Conservation (phyloP, 2,329 filamentous ascomycete species). For the Talaromyces verruculosus region DNA sequence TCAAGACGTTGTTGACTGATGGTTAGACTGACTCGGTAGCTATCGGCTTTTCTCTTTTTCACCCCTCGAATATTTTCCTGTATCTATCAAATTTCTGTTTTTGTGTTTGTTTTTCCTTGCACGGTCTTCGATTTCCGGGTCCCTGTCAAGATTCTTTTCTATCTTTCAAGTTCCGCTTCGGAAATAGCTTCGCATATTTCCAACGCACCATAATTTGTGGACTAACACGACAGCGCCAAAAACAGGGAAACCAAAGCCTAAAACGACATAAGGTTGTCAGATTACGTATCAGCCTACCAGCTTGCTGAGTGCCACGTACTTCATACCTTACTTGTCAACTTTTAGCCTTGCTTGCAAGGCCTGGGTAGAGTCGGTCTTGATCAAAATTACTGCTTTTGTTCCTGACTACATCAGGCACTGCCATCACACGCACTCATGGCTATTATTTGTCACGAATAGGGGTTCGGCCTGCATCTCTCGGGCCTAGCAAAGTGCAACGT, state of each 20-base stretch:
- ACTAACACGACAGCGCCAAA: neutral
- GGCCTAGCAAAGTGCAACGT: neutral
- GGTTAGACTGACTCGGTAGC: neutral
- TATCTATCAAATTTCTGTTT: neutral
- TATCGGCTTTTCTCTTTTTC: neutral
- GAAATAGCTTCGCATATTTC: conserved; percentile 21
- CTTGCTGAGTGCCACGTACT: neutral
- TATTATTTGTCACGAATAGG: neutral
- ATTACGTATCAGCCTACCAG: neutral
- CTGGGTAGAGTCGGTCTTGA: neutral
- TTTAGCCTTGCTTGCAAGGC: neutral
- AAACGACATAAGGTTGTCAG: neutral
- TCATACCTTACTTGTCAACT: neutral
- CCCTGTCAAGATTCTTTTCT: neutral
- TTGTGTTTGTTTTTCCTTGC: neutral
- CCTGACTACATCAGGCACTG: neutral
- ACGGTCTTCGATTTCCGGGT: neutral
- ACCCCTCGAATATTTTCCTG: neutral
- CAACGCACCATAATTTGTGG: conserved; percentile 16
- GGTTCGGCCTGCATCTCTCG: neutral
- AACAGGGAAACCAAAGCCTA: neutral
- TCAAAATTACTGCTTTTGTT: neutral
- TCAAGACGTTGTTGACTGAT: neutral
- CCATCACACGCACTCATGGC: neutral
- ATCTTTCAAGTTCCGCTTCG: neutral